Evolutionary conservation across 2,329 filamentous ascomycete species (phyloP).

Genomic region (Fusarium clavum): DNA sequence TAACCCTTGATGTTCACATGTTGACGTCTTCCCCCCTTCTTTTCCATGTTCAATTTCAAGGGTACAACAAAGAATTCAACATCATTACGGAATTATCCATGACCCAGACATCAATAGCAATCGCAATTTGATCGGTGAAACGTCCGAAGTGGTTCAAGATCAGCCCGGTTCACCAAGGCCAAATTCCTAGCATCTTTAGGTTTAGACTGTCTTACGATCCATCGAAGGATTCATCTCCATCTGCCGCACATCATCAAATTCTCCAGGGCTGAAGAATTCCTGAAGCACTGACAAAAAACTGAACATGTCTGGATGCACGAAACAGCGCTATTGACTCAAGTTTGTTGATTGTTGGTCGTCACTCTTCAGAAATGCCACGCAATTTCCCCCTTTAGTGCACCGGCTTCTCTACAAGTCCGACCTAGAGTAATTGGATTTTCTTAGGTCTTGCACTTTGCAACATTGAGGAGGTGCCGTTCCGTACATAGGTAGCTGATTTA

Average conservation of each 20-base stretch:
- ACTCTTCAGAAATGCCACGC: constrained; percentile 19
- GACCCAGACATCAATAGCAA: neutral
- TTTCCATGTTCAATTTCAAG: neutral
- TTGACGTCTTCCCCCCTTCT: constrained; percentile 1
- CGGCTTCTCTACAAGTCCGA: constrained; percentile 1
- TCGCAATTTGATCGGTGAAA: constrained; percentile 33
- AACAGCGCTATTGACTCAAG: constrained; percentile 8
- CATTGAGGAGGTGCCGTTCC: constrained; percentile 4
- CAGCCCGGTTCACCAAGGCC: constrained; percentile 18
- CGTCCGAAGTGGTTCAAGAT: constrained; percentile 18
- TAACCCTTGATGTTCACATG: constrained; percentile 1
- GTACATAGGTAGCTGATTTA: constrained; percentile 4
- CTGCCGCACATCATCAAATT: constrained; percentile 13
- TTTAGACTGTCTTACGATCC: constrained; percentile 2
- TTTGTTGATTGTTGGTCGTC: constrained; percentile 1
- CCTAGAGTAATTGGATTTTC: constrained; percentile 6
- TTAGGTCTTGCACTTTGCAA: constrained; percentile 3
- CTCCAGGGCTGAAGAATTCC: constrained; percentile 19
- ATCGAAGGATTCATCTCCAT: constrained; percentile 4
- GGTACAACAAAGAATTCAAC: neutral
- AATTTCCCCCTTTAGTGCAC: constrained; percentile 36
- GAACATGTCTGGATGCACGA: neutral
- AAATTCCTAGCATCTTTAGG: neutral
- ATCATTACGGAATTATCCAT: constrained; percentile 1
- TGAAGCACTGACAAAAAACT: neutral